These are phyloP conservation scores for Zygosaccharomyces lentus DNA, from an alignment of 805 yeast species.

Conservation along the genomic window DNA sequence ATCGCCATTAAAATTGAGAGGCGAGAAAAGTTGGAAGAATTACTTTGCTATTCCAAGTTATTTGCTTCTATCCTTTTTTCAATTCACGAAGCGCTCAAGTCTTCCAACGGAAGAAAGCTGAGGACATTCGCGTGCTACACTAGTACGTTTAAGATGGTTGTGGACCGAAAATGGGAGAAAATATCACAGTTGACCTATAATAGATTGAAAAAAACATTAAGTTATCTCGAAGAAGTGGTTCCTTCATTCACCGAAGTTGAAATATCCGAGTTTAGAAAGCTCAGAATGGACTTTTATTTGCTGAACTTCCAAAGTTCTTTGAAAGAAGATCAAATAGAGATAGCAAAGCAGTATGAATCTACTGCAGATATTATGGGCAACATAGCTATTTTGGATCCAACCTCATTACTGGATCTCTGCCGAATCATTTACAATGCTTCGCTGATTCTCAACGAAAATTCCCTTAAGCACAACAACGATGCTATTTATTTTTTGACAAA, in stretches of 20 bases:
- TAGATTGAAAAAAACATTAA: constrained; percentile 28
- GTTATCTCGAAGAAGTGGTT: constrained; percentile 20
- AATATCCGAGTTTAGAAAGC: constrained; percentile 14
- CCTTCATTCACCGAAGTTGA: constrained; percentile 9
- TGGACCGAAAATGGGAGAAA: constrained; percentile 25
- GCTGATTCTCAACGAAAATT: constrained; percentile 18
- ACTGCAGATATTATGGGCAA: constrained; percentile 27
- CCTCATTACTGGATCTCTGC: constrained; percentile 28
- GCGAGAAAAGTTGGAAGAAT: constrained; percentile 5
- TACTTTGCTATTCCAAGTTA: constrained; percentile 24
- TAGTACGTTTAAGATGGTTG: constrained; percentile 27
- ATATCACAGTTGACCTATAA: constrained; percentile 28
- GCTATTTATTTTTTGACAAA: constrained; percentile 19
- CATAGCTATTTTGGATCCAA: constrained; percentile 10
- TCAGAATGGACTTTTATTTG: constrained; percentile 31
- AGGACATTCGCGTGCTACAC: constrained; percentile 34
- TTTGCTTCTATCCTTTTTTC: constrained; percentile 35
- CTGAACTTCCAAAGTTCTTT: constrained; percentile 34
- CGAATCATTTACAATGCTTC: constrained; percentile 36
- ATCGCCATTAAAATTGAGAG: constrained; percentile 26
- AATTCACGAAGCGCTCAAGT: constrained; percentile 29
- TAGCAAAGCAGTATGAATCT: constrained; percentile 36
- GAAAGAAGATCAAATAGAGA: constrained; percentile 32
- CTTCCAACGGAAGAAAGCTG: constrained; percentile 25
- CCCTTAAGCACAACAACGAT: neutral